phyloP scores from a whole-genome alignment of 345 rosid species.

The Adansonia digitata region DNA sequence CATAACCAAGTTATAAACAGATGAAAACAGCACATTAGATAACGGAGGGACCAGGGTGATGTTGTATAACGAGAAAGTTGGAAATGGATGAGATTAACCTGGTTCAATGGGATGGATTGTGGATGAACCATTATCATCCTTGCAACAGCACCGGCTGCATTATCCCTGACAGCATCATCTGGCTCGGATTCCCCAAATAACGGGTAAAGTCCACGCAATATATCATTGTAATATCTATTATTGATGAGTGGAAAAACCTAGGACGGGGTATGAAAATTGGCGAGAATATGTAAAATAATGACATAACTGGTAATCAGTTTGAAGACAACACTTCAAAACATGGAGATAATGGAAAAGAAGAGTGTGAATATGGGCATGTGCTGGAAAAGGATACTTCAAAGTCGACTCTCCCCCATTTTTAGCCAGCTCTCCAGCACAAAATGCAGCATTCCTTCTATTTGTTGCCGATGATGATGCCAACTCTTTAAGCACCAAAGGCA shows the following conservation, averaged over 20 bases:
- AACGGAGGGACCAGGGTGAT: neutral
- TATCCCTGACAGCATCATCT: slow-evolving; percentile 92
- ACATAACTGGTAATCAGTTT: neutral
- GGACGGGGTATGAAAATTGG: neutral
- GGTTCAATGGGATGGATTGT: slow-evolving; percentile 77
- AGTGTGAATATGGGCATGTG: neutral
- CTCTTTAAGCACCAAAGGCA: slow-evolving; percentile 92
- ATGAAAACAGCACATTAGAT: neutral
- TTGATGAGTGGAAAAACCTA: slow-evolving; percentile 39
- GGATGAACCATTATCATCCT: slow-evolving; percentile 96
- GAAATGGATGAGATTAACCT: slow-evolving; percentile 38
- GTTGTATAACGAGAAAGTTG: neutral
- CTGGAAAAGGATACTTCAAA: slow-evolving; percentile 73
- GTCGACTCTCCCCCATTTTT: slow-evolving; percentile 86
- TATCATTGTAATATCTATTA: slow-evolving; percentile 69
- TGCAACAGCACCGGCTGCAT: slow-evolving; percentile 98
- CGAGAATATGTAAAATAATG: neutral
- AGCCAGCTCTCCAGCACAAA: slow-evolving; percentile 95
- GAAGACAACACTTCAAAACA: neutral
- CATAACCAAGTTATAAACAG: slow-evolving; percentile 10
- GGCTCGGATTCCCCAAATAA: slow-evolving; percentile 93
- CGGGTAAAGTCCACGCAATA: slow-evolving; percentile 66
- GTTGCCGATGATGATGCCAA: slow-evolving; percentile 78
- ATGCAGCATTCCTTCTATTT: slow-evolving; percentile 97
- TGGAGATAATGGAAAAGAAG: neutral